These are phyloP conservation scores for Pisolithus tinctorius DNA, from an alignment of 768 basidiomycete genomes.

Conservation along the genomic window DNA sequence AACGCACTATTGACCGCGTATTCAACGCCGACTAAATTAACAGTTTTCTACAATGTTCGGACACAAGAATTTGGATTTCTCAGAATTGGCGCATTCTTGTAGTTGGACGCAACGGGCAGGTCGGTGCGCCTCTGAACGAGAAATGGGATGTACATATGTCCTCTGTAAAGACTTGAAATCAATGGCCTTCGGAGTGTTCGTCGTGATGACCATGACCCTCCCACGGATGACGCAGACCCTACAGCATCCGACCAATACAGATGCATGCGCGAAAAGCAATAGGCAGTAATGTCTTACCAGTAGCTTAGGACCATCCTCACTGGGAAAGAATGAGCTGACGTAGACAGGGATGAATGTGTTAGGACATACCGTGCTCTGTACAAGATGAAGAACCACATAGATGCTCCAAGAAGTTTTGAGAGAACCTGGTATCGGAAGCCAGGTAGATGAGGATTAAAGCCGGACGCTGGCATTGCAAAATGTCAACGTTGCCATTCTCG, in stretches of 20 bases:
- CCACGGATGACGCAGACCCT: constrained; percentile 63
- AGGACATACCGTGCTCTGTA: constrained; percentile 82
- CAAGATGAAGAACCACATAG: constrained; percentile 99
- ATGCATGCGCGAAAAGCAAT: neutral
- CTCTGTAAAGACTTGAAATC: constrained; percentile 8
- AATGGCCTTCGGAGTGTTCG: constrained; percentile 35
- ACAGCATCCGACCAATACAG: constrained; percentile 4
- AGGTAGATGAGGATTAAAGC: constrained; percentile 86
- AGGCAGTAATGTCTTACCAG: constrained; percentile 38
- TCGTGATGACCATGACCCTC: constrained; percentile 48
- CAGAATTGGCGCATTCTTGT: too few species aligned
- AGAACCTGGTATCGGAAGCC: constrained; percentile 70
- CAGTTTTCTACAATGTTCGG: too few species aligned
- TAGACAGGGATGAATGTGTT: neutral
- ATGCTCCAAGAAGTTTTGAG: constrained; percentile 80
- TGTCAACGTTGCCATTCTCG: constrained; percentile 1
- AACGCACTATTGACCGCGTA: too few species aligned
- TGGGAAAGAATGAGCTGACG: constrained; percentile 20
- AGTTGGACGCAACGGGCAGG: too few species aligned
- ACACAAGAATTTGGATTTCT: too few species aligned
- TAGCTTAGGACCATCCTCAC: constrained; percentile 72
- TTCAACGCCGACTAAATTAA: too few species aligned
- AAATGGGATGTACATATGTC: neutral
- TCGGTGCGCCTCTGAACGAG: too few species aligned
- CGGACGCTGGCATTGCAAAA: constrained; percentile 42